A percentile compares a stretch with the other conserved stretches of the same genome.
These are phyloP conservation scores for Zygosaccharomyces pseudorouxii DNA, from an alignment of 805 yeast genomes.

Conservation along the genomic window DNA sequence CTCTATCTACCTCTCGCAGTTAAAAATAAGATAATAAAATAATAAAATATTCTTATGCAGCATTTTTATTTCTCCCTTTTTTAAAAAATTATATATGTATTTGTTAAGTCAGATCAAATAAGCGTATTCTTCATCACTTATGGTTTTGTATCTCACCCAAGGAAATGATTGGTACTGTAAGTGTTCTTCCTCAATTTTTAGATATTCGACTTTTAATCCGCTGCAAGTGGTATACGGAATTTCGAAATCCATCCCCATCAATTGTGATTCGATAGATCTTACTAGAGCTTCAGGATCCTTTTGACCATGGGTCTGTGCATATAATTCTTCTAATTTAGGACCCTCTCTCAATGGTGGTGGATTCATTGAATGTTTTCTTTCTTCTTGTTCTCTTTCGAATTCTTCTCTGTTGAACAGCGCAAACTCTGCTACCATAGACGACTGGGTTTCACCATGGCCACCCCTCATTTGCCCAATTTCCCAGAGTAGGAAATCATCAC, in stretches of 20 bases:
- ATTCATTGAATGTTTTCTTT: slow-evolving; percentile 32
- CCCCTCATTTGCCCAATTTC: slow-evolving; percentile 54
- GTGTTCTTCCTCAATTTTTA: slow-evolving; percentile 60
- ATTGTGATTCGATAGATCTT: slow-evolving; percentile 19
- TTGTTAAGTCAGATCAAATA: slow-evolving; percentile 18
- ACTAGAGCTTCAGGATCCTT: background rate
- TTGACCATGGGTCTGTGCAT: slow-evolving; percentile 30
- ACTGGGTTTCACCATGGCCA: slow-evolving; percentile 48
- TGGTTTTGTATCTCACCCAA: slow-evolving; percentile 63
- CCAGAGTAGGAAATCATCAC: slow-evolving; percentile 70
- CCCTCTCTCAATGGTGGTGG: slow-evolving; percentile 37
- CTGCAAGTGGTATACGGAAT: slow-evolving; percentile 62
- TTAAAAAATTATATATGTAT: background rate
- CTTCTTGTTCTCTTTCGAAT: slow-evolving; percentile 22
- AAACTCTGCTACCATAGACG: slow-evolving; percentile 53
- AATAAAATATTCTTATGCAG: slow-evolving; percentile 2
- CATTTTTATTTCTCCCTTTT: slow-evolving; percentile 1
- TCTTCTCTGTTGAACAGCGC: slow-evolving; percentile 32
- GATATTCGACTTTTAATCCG: slow-evolving; percentile 60
- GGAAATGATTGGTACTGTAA: slow-evolving; percentile 67
- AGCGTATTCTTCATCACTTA: slow-evolving; percentile 39
- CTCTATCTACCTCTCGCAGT: background rate
- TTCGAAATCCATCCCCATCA: slow-evolving; percentile 52
- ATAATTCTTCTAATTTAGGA: slow-evolving; percentile 33
- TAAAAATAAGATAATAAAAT: slow-evolving; percentile 3